phyloP scores from a whole-genome alignment of 805 yeast genomes.

The Pichia insulana region DNA sequence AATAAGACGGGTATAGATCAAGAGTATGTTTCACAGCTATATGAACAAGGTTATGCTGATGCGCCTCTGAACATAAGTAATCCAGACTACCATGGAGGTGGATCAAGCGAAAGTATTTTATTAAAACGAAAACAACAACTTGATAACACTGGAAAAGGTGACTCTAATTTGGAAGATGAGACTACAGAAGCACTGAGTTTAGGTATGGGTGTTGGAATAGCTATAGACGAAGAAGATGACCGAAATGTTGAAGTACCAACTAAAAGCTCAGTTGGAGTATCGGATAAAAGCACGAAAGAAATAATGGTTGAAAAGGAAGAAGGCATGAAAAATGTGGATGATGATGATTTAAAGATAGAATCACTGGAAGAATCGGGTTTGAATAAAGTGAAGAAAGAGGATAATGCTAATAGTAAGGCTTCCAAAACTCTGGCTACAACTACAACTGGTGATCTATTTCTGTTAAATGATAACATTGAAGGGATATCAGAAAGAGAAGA shows the following conservation, averaged over 20 bases:
- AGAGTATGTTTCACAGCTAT: conserved; percentile 25
- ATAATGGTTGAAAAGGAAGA: not conserved
- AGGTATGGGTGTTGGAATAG: not conserved
- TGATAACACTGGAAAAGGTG: not conserved
- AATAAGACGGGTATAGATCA: not conserved
- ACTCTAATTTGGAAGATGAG: not conserved
- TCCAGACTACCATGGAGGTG: conserved; percentile 23
- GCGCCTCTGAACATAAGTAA: conserved; percentile 12
- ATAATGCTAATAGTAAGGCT: too few species aligned
- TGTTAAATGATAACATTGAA: conserved; percentile 25
- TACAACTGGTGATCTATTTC: conserved; percentile 23
- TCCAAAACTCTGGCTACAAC: conserved; percentile 22
- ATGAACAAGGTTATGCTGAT: conserved; percentile 26
- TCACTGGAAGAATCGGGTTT: too few species aligned
- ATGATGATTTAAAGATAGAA: too few species aligned
- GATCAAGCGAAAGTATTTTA: conserved; percentile 4
- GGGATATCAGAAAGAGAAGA: conserved; percentile 28
- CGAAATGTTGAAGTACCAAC: not conserved
- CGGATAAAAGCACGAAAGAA: not conserved
- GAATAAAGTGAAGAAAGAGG: too few species aligned
- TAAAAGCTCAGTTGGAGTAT: conserved; percentile 2
- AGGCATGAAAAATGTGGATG: too few species aligned
- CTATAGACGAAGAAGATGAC: not conserved
- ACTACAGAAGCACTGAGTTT: not conserved
- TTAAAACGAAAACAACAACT: not conserved